These are phyloP conservation scores for Symmetrospora coprosmae DNA, from an alignment of 768 basidiomycete genomes.

Conservation along the genomic window DNA sequence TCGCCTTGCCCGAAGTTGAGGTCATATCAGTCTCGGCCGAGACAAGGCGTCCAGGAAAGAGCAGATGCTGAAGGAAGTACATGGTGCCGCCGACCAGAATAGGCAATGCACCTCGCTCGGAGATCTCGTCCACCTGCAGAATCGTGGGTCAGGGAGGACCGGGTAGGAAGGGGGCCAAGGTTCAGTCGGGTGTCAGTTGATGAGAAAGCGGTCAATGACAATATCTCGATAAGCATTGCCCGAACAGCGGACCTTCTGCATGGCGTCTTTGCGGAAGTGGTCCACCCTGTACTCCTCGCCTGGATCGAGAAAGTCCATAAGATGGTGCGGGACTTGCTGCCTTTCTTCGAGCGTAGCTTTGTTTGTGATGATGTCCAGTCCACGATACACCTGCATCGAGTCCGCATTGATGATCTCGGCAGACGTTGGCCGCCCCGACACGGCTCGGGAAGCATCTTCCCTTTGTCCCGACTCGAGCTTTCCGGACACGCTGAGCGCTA, in stretches of 20 bases:
- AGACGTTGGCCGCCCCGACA: slow-evolving; percentile 45
- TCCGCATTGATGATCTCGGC: slow-evolving; percentile 78
- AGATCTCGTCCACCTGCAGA: slow-evolving; percentile 59
- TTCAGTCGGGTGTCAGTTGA: too few relatives aligned
- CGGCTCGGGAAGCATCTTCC: slow-evolving; percentile 27
- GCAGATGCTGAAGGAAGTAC: slow-evolving; percentile 91
- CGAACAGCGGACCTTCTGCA: slow-evolving; percentile 52
- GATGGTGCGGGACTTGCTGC: slow-evolving; percentile 66
- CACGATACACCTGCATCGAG: slow-evolving; percentile 89
- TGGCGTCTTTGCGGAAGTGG: slow-evolving; percentile 74
- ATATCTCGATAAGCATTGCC: too few relatives aligned
- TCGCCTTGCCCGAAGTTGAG: neutral
- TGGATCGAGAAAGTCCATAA: slow-evolving; percentile 76
- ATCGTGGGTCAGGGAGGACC: too few relatives aligned
- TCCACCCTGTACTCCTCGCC: slow-evolving; percentile 75
- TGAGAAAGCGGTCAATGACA: too few relatives aligned
- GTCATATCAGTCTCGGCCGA: slow-evolving; percentile 15
- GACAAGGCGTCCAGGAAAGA: slow-evolving; percentile 66
- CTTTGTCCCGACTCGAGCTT: too few relatives aligned
- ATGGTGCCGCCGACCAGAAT: slow-evolving; percentile 90
- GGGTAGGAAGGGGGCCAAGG: neutral
- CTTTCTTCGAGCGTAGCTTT: slow-evolving; percentile 67
- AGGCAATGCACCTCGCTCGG: slow-evolving; percentile 52
- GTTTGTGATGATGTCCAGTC: slow-evolving; percentile 86
- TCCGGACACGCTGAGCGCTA: slow-evolving; percentile 48